Evolutionary conservation across 208 protist genomes (phyloP).

Genomic region (Tritrichomonas musculus): DNA sequence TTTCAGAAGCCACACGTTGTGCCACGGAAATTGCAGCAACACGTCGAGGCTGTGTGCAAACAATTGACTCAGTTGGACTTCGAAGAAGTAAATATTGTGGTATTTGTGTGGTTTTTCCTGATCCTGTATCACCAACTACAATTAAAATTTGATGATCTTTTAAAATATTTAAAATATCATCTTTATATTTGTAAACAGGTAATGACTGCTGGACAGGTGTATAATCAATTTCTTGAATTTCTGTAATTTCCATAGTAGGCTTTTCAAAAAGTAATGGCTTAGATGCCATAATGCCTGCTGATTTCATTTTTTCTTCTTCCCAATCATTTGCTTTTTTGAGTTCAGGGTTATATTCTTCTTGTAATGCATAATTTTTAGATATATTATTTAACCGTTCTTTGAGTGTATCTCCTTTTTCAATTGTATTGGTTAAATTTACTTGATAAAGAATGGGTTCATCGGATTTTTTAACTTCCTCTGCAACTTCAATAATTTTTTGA

Average conservation of each 20-base stretch:
- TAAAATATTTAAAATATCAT: neutral
- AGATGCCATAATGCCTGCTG: neutral
- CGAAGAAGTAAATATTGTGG: constrained; percentile 35
- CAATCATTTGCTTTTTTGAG: neutral
- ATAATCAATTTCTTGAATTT: neutral
- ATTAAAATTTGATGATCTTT: neutral
- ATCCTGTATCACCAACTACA: constrained; percentile 34
- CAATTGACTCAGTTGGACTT: constrained; percentile 49
- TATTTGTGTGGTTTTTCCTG: constrained; percentile 38
- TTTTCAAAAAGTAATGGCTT: neutral
- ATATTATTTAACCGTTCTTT: neutral
- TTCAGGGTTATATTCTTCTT: neutral
- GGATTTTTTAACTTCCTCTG: neutral
- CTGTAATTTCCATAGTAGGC: neutral
- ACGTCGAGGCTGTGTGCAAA: constrained; percentile 91
- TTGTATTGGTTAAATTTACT: neutral
- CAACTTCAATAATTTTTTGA: neutral
- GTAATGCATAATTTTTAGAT: neutral
- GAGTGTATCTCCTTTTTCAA: neutral
- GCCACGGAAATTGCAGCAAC: constrained; percentile 93
- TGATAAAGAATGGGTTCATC: neutral
- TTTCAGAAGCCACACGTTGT: constrained; percentile 92
- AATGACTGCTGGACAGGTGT: constrained; percentile 10
- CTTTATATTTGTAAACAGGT: constrained; percentile 33
- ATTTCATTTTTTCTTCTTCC: neutral